These are phyloP conservation scores for Trichosporon sp. DNA, from an alignment of 1,284 basidiomycete species.

Conservation along the genomic window DNA sequence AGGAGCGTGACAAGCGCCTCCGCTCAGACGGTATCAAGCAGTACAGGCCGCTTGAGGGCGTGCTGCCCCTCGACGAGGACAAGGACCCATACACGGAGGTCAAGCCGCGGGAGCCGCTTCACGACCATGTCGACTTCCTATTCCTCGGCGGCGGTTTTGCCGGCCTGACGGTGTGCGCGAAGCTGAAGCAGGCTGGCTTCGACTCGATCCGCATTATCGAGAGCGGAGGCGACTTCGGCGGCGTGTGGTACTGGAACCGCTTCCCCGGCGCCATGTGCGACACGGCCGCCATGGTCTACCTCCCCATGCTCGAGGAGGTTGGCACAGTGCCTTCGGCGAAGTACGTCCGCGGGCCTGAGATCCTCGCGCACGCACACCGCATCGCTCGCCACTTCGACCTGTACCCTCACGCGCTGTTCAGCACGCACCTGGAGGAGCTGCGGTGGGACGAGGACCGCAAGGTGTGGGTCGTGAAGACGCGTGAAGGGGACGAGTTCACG, in stretches of 20 bases:
- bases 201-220: conserved; percentile 14
- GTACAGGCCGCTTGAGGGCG: conserved; percentile 4
- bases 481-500: conserved; percentile 15
- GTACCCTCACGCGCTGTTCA: conserved; percentile 15
- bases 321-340: conserved; percentile 8
- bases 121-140: conserved; percentile 13
- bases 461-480: conserved; percentile 10
- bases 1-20: conserved; percentile 13
- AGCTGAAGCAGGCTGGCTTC: conserved; percentile 11
- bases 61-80: conserved; percentile 5
- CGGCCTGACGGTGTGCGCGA: conserved; percentile 10
- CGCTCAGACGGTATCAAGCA: conserved; percentile 8
- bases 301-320: conserved; percentile 15
- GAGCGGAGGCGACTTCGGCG: conserved; percentile 16
- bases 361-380: conserved; percentile 14
- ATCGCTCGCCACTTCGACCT: conserved; percentile 11
- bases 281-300: conserved; percentile 18
- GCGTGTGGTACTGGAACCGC: conserved; percentile 23
- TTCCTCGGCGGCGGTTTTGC: conserved; percentile 17
- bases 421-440: conserved; percentile 9
- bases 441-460: conserved; percentile 12
- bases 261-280: conserved; percentile 20
- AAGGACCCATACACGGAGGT: conserved; percentile 13
- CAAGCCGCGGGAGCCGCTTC: conserved; percentile 12
- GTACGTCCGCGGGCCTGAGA: conserved; percentile 16